Conservation (phyloP, 1,284 basidiomycete genomes). For the Irpex rosettiformis region DNA sequence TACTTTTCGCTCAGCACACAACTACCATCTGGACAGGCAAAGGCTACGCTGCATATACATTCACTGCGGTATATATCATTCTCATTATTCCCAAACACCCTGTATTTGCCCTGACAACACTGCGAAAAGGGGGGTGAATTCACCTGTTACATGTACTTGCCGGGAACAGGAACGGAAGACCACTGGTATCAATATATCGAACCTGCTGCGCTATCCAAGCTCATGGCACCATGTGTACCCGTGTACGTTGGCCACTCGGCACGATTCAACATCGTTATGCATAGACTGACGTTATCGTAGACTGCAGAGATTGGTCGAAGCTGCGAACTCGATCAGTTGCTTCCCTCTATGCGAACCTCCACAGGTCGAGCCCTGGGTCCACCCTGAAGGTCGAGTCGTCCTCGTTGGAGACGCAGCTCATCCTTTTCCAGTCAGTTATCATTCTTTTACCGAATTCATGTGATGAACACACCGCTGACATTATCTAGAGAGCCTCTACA, state of each 20-base stretch:
- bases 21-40: not conserved
- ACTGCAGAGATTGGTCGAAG: conserved; percentile 37
- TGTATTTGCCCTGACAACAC: not conserved
- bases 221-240: not conserved
- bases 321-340: conserved; percentile 33
- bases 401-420: conserved; percentile 49
- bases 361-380: conserved; percentile 54
- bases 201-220: conserved; percentile 20
- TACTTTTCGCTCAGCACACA: not conserved
- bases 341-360: conserved; percentile 34
- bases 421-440: conserved; percentile 38
- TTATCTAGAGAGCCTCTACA: conserved; percentile 32
- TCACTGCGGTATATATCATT: not conserved
- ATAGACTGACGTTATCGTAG: conserved; percentile 29
- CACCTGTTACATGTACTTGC: not conserved
- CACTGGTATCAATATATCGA: conserved; percentile 22
- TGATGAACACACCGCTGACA: conserved; percentile 36
- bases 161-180: conserved; percentile 6
- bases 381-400: conserved; percentile 39
- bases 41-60: not conserved
- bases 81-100: not conserved
- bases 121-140: not conserved
- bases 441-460: conserved; percentile 46
- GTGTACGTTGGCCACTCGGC: too few relatives aligned
- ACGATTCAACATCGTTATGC: too few relatives aligned